Percentiles rank a stretch among this genome's conserved stretches.
These are phyloP conservation scores for Phialophora expanda DNA, from an alignment of 2,329 filamentous ascomycete species.

Conservation along the genomic window DNA sequence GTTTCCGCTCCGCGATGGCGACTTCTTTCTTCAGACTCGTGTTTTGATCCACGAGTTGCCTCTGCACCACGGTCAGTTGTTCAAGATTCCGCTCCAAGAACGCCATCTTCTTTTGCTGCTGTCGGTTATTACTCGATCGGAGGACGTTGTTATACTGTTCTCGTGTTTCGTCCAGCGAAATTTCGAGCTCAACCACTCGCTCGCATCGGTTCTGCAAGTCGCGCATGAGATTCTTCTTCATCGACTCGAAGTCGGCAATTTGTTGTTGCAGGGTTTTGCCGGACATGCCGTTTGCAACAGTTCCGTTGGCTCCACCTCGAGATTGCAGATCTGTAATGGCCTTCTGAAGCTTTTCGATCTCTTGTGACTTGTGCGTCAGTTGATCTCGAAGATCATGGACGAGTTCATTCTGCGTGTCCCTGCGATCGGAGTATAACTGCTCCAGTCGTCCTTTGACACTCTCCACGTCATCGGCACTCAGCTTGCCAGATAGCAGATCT, in stretches of 20 bases:
- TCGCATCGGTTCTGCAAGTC: constrained; percentile 98
- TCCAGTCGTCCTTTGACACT: constrained; percentile 82
- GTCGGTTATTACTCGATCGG: constrained; percentile 93
- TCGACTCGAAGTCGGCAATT: constrained; percentile 97
- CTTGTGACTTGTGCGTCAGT: constrained; percentile 75
- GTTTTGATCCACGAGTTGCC: constrained; percentile 98
- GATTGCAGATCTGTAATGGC: constrained; percentile 81
- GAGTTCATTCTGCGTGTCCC: constrained; percentile 73
- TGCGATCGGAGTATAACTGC: constrained; percentile 75
- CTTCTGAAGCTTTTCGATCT: constrained; percentile 79
- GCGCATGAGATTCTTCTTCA: constrained; percentile 99
- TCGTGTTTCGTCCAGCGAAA: constrained; percentile 92
- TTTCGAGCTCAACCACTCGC: constrained; percentile 96
- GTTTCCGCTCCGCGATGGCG: constrained; percentile 94
- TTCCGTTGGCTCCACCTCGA: constrained; percentile 53
- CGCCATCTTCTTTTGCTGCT: constrained; percentile 99
- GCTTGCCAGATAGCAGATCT: constrained; percentile 76
- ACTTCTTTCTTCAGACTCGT: constrained; percentile 98
- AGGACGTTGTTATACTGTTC: constrained; percentile 99
- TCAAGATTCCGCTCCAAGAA: constrained; percentile 98
- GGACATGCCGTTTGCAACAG: constrained; percentile 67
- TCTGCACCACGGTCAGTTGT: constrained; percentile 94
- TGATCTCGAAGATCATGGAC: constrained; percentile 78
- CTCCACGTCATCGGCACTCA: constrained; percentile 77
- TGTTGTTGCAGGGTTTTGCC: constrained; percentile 96